A percentile compares a stretch with the other conserved stretches of the same genome.
These are phyloP conservation scores for Chenopodium quinoa DNA, from an alignment of 148 eudicot genomes.

Conservation along the genomic window DNA sequence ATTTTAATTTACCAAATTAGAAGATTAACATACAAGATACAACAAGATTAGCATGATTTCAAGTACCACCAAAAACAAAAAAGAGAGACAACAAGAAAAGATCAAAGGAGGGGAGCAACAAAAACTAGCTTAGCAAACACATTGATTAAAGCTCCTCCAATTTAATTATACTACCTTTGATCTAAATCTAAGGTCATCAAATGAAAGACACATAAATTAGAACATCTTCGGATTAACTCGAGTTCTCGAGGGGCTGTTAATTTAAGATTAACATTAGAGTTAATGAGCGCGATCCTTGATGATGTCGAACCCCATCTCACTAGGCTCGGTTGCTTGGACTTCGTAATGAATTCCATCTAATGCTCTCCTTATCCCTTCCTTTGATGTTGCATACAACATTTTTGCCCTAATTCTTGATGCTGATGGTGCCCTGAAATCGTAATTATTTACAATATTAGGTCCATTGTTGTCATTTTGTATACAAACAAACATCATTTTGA, in stretches of 20 bases:
- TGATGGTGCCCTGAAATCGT: constrained; percentile 71
- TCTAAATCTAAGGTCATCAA: constrained; percentile 10
- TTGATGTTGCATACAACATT: constrained; percentile 88
- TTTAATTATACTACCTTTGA: constrained; percentile 18
- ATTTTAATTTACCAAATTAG: constrained; percentile 26
- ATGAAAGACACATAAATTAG: constrained; percentile 17
- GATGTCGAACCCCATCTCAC: constrained; percentile 91
- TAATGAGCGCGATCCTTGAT: constrained; percentile 72
- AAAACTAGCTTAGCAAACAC: constrained; percentile 12
- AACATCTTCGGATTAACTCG: not conserved
- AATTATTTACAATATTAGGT: not conserved
- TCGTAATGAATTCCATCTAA: constrained; percentile 86
- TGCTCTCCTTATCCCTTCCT: constrained; percentile 86
- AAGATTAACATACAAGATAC: constrained; percentile 25
- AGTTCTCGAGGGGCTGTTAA: not conserved
- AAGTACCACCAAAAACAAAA: not conserved
- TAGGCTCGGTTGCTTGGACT: constrained; percentile 90
- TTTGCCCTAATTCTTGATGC: constrained; percentile 90
- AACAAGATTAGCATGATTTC: constrained; percentile 14
- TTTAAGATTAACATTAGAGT: constrained; percentile 5
- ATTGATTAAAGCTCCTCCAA: constrained; percentile 25
- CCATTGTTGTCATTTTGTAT: not conserved
- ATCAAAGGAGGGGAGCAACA: constrained; percentile 25
- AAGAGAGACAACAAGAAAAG: not conserved
- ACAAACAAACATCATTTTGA: no score